Base-by-base conservation (phyloP, 331 rosid genomes). In the Spiraea crenata region DNA sequence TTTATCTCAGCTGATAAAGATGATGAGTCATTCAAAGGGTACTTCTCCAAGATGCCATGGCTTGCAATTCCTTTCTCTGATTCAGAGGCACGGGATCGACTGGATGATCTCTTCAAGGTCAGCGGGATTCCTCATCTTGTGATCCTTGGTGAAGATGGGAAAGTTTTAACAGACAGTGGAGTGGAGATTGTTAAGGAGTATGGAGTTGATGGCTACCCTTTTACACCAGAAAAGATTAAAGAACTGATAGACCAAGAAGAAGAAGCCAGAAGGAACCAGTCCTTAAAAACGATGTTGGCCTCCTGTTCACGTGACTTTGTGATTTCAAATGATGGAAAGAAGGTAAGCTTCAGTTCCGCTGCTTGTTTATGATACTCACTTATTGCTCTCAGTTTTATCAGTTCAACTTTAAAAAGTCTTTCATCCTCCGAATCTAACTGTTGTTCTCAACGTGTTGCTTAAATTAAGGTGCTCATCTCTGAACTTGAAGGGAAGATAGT, bases 1-100 rank as follows among this genome's bases (percentile, higher is more conserved):
- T 90, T 86, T 63, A n/a, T 82, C 50, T 57, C 95, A 0, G 85
- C 81, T 38, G 96, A 90, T 55, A 50, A 64, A 54, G 85, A 88
- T 49, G 92, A 90, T 1, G 86, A 84, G 35, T 65, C 87, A 7
- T 90, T 88, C 75, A 72, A 79, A 4, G 63, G 46, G 2, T 90
- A 90, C 76, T 90, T 88, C 69, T 81, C 96, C 77, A 79, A 86
- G 80, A 90, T 90, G 95, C 90, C 95, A 35, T 90, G 96, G 96
- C 84, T 90, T 67, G 83, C 92, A 8, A 72, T 90, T 66, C 92
- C 95, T 10, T 88, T 81, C 76, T 79, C 85, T 9, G 89, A 88
- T 79, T 76, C 87, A 0, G 86, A 82, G 7, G 77, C 78, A 5
- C 85, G 83, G 1, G 46, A 25, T 6, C 52, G 54, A 39, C 78